These are phyloP conservation scores for Bothriochloa decipiens DNA, from an alignment of 176 grass and related monocot genomes.

Conservation along the genomic window DNA sequence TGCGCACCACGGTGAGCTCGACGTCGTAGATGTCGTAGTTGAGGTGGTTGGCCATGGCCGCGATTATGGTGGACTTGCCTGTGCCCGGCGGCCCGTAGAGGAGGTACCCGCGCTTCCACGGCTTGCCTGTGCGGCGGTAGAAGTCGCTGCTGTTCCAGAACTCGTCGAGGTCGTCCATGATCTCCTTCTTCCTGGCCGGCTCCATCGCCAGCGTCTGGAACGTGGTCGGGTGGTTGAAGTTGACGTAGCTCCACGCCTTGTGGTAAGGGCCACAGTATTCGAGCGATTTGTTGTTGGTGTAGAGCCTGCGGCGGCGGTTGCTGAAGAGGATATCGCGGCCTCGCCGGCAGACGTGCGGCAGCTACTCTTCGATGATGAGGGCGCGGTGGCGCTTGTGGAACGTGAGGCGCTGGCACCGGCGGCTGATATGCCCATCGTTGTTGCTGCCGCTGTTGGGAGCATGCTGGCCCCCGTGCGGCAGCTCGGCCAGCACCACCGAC, in stretches of 20 bases:
- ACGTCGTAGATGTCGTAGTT: slow-evolving; percentile 36
- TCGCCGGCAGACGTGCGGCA: too few species aligned
- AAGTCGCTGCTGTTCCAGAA: slow-evolving; percentile 34
- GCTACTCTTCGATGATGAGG: too few species aligned
- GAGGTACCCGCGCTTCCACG: slow-evolving; percentile 41
- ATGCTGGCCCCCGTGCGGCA: too few species aligned
- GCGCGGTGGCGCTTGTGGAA: too few species aligned
- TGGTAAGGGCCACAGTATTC: neutral
- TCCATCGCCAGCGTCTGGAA: slow-evolving; percentile 49
- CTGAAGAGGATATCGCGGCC: too few species aligned
- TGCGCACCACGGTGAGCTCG: slow-evolving; percentile 13
- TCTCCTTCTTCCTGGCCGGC: slow-evolving; percentile 37
- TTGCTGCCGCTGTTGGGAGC: too few species aligned
- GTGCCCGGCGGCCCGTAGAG: slow-evolving; percentile 34
- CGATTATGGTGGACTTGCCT: slow-evolving; percentile 52
- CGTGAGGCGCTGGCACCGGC: too few species aligned
- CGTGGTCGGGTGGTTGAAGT: slow-evolving; percentile 25
- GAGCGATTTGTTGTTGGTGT: too few species aligned
- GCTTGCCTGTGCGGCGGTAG: slow-evolving; percentile 33
- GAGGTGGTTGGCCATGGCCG: slow-evolving; percentile 29
- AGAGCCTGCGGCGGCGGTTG: too few species aligned
- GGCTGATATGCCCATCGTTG: too few species aligned
- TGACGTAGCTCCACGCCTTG: slow-evolving; percentile 36
- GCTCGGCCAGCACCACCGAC: too few species aligned
- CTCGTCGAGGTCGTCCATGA: slow-evolving; percentile 36